Conservation (phyloP, 2,329 filamentous ascomycete genomes). For the Colletotrichum aenigma region DNA sequence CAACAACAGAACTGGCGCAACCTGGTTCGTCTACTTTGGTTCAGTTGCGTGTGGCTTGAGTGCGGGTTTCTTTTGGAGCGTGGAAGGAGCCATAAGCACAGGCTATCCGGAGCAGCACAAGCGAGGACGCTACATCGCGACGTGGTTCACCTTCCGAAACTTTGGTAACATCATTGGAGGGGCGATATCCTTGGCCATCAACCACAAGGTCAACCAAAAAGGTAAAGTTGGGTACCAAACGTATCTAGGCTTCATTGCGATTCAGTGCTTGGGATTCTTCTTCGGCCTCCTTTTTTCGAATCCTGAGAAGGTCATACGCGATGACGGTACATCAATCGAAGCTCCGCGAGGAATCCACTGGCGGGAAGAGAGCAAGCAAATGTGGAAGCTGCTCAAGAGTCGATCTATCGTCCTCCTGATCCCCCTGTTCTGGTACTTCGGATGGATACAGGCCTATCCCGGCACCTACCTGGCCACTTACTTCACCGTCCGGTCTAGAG, state of each 20-base stretch:
- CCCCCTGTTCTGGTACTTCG: slow-evolving; percentile 35
- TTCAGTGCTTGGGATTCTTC: slow-evolving; percentile 48
- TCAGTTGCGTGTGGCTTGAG: slow-evolving; percentile 50
- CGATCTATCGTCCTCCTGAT: slow-evolving; percentile 29
- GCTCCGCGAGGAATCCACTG: slow-evolving; percentile 26
- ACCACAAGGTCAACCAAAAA: slow-evolving; percentile 37
- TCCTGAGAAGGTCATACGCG: slow-evolving; percentile 46
- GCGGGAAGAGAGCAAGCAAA: slow-evolving; percentile 30
- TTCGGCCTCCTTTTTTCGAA: slow-evolving; percentile 46
- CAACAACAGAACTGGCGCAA: slow-evolving; percentile 63
- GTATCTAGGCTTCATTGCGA: slow-evolving; percentile 49
- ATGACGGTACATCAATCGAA: slow-evolving; percentile 42
- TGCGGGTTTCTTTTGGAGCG: slow-evolving; percentile 71
- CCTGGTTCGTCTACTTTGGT: slow-evolving; percentile 43
- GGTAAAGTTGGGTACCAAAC: slow-evolving; percentile 43
- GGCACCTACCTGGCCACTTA: slow-evolving; percentile 45
- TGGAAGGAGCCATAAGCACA: slow-evolving; percentile 69
- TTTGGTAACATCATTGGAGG: slow-evolving; percentile 52
- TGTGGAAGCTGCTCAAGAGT: slow-evolving; percentile 37
- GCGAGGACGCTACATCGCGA: slow-evolving; percentile 60
- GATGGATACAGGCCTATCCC: slow-evolving; percentile 42
- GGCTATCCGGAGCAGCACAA: slow-evolving; percentile 68
- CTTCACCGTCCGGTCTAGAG: slow-evolving; percentile 44
- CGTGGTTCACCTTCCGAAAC: slow-evolving; percentile 46
- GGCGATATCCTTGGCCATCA: slow-evolving; percentile 53